These are phyloP conservation scores for Spathaspora girioi DNA, from an alignment of 805 yeast genomes.

Conservation along the genomic window DNA sequence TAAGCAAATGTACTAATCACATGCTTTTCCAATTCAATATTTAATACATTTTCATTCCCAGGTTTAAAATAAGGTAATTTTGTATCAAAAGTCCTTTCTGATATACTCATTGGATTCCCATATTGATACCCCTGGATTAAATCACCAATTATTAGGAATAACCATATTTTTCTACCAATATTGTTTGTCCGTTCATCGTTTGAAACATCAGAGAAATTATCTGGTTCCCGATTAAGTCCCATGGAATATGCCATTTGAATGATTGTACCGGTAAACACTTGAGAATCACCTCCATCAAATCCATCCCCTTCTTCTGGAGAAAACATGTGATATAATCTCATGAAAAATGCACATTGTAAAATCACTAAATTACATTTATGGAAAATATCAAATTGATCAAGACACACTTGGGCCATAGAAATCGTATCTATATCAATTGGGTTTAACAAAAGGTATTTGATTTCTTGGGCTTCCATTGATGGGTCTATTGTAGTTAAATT, in stretches of 20 bases:
- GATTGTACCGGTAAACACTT: constrained; percentile 51
- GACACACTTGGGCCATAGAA: constrained; percentile 32
- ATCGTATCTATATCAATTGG: constrained; percentile 29
- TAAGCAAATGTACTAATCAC: constrained; percentile 28
- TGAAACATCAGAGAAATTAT: constrained; percentile 32
- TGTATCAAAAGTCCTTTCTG: constrained; percentile 26
- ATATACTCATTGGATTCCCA: constrained; percentile 31
- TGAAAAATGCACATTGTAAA: constrained; percentile 50
- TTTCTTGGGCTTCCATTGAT: constrained; percentile 17
- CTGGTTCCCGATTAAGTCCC: constrained; percentile 70
- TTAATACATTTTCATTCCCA: constrained; percentile 33
- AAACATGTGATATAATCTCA: constrained; percentile 48
- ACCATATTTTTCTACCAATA: constrained; percentile 37
- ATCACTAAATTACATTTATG: constrained; percentile 44
- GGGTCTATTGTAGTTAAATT: constrained; percentile 21
- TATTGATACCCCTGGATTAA: constrained; percentile 25
- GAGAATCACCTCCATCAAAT: constrained; percentile 58
- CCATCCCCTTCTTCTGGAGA: constrained; percentile 59
- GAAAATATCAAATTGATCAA: constrained; percentile 29
- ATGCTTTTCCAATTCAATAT: constrained; percentile 34
- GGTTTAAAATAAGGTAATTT: constrained; percentile 25
- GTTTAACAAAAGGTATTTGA: constrained; percentile 24
- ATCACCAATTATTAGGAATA: constrained; percentile 25
- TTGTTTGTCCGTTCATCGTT: constrained; percentile 20
- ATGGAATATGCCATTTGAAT: constrained; percentile 64